These are phyloP conservation scores for Groenewaldozyma sp. DNA, from an alignment of 1,139 yeast species.

Conservation along the genomic window DNA sequence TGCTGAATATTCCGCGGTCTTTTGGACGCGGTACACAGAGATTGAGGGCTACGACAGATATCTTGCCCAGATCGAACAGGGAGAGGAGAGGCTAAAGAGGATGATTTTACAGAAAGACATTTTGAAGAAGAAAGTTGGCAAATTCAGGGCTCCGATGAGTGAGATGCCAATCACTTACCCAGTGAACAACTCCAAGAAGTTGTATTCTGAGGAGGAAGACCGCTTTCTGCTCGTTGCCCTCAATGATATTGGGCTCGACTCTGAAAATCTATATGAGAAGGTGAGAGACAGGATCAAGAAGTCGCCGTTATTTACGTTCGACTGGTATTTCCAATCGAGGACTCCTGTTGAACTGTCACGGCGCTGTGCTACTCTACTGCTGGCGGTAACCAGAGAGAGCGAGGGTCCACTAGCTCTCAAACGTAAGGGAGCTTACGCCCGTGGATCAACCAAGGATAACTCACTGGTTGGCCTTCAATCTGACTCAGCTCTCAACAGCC, in stretches of 20 bases:
- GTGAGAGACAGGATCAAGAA: constrained; percentile 67
- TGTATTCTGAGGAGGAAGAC: constrained; percentile 81
- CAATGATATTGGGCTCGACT: constrained; percentile 70
- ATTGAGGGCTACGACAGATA: constrained; percentile 86
- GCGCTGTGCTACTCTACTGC: constrained; percentile 67
- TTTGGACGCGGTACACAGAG: constrained; percentile 66
- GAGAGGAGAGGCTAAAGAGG: constrained; percentile 72
- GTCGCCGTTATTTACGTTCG: constrained; percentile 73
- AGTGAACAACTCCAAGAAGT: constrained; percentile 70
- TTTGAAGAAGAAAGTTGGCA: constrained; percentile 54
- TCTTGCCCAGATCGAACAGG: constrained; percentile 70
- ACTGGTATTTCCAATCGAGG: constrained; percentile 84
- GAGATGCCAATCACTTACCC: constrained; percentile 81
- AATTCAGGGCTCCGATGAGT: constrained; percentile 60
- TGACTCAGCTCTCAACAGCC: constrained; percentile 13
- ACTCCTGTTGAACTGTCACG: constrained; percentile 81
- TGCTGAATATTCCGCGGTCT: constrained; percentile 54
- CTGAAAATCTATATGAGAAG: constrained; percentile 65
- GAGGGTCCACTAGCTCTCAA: constrained; percentile 28
- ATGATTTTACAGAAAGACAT: constrained; percentile 56
- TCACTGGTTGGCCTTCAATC: too few species aligned
- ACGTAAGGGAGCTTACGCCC: constrained; percentile 20
- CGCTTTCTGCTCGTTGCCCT: constrained; percentile 66
- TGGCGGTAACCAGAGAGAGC: constrained; percentile 26
- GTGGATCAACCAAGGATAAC: background rate